phyloP scores from a whole-genome alignment of 2,329 filamentous ascomycete genomes.

The Penicillium fuscoglaucum region DNA sequence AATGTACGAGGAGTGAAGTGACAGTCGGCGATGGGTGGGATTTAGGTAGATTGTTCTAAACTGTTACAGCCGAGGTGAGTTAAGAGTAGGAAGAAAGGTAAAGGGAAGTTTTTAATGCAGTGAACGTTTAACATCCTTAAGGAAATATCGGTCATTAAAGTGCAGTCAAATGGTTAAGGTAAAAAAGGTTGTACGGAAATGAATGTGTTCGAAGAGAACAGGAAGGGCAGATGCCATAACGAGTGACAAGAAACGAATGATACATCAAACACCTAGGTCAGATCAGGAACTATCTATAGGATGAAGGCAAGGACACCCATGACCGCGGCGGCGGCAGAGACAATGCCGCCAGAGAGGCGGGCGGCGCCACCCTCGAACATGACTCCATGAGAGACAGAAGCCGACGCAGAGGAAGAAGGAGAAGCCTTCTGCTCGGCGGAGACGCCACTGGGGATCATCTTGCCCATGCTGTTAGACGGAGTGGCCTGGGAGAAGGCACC shows the following conservation, averaged over 20 bases:
- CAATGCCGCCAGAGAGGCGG: slow-evolving; percentile 24
- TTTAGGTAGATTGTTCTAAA: fast-evolving
- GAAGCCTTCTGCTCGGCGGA: slow-evolving; percentile 25
- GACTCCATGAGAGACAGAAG: slow-evolving; percentile 18
- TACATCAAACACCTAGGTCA: background rate
- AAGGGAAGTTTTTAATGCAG: fast-evolving
- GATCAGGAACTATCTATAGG: slow-evolving; percentile 19
- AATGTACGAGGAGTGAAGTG: fast-evolving
- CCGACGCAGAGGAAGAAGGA: slow-evolving; percentile 41
- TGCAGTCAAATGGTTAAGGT: slow-evolving; percentile 1
- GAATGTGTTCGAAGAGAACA: background rate
- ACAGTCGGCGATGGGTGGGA: fast-evolving
- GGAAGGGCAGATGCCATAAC: background rate
- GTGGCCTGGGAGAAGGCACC: slow-evolving; percentile 29
- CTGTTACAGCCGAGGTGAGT: background rate
- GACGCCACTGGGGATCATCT: slow-evolving; percentile 46
- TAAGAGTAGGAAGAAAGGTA: no score
- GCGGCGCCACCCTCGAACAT: slow-evolving; percentile 31
- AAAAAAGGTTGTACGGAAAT: slow-evolving; percentile 9
- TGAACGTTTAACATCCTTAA: background rate
- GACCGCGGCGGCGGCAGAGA: slow-evolving; percentile 26
- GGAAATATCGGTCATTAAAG: slow-evolving; percentile 14
- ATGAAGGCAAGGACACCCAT: slow-evolving; percentile 32
- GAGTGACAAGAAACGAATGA: slow-evolving; percentile 13
- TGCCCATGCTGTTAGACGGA: slow-evolving; percentile 24